A percentile compares a stretch with the other conserved stretches of the same genome.
Conservation (phyloP, 2,329 filamentous ascomycete genomes). For the Penicillium sumatraense region DNA sequence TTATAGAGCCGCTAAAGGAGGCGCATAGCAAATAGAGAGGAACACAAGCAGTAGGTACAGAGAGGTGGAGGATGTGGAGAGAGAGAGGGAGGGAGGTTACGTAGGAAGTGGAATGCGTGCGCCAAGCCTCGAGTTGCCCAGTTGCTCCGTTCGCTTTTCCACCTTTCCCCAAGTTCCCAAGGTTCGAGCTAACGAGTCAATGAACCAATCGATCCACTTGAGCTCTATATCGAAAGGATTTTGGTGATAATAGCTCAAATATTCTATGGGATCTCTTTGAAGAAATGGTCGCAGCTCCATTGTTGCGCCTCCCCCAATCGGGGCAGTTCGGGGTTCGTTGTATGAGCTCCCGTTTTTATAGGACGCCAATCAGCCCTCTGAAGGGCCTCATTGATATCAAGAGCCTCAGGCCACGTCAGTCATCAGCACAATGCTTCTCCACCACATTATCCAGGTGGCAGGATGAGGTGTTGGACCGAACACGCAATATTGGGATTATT, state of each 20-base stretch:
- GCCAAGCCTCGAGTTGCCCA: slow-evolving; percentile 26
- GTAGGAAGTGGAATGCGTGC: slow-evolving; percentile 24
- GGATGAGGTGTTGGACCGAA: slow-evolving; percentile 58
- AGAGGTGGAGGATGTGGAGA: neutral
- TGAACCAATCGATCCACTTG: neutral
- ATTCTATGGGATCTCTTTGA: slow-evolving; percentile 9
- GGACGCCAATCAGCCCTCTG: slow-evolving; percentile 8
- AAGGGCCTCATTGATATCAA: slow-evolving; percentile 13
- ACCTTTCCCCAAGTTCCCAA: neutral
- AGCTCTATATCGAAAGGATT: neutral
- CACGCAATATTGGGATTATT: slow-evolving; percentile 96
- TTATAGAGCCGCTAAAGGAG: slow-evolving; percentile 1
- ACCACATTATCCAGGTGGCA: slow-evolving; percentile 28
- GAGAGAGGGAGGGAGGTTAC: slow-evolving; percentile 15
- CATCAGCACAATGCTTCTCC: slow-evolving; percentile 32
- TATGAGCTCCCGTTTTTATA: slow-evolving; percentile 24
- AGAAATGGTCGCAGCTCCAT: slow-evolving; percentile 37
- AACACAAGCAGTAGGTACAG: neutral
- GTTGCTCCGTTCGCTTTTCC: slow-evolving; percentile 21
- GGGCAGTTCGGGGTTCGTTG: slow-evolving; percentile 28
- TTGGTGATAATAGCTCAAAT: neutral
- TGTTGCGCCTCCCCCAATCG: slow-evolving; percentile 33
- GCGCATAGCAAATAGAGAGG: slow-evolving; percentile 11
- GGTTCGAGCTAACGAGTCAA: neutral
- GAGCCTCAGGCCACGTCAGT: slow-evolving; percentile 6